phyloP scores from a whole-genome alignment of 2,329 filamentous ascomycete species.

The Decorospora gaudefroyi region DNA sequence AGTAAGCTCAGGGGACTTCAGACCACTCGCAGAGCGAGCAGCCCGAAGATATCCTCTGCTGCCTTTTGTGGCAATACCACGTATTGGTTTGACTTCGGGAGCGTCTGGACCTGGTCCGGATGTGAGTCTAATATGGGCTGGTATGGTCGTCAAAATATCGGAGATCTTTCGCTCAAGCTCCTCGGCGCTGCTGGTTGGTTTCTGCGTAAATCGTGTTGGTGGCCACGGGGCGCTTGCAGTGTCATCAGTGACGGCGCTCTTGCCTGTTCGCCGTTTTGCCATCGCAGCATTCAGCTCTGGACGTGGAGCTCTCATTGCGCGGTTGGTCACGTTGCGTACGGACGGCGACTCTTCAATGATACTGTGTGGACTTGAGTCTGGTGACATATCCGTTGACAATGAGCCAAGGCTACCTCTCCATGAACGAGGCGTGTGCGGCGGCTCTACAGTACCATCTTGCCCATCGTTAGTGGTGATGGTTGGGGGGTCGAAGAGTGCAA shows the following conservation, averaged over 20 bases:
- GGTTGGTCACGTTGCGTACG: slow-evolving; percentile 35
- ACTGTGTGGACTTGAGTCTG: slow-evolving; percentile 40
- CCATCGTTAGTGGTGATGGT: slow-evolving; percentile 29
- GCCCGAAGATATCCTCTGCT: slow-evolving; percentile 42
- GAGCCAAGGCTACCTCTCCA: slow-evolving; percentile 40
- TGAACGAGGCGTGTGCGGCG: slow-evolving; percentile 40
- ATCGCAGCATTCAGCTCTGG: slow-evolving; percentile 53
- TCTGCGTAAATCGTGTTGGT: slow-evolving; percentile 42
- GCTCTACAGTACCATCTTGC: slow-evolving; percentile 15
- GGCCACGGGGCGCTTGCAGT: slow-evolving; percentile 39
- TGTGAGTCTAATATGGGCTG: slow-evolving; percentile 76
- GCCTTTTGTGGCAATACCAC: slow-evolving; percentile 32
- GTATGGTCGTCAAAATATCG: slow-evolving; percentile 75
- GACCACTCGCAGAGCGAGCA: slow-evolving; percentile 37
- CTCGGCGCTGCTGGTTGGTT: slow-evolving; percentile 50
- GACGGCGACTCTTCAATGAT: slow-evolving; percentile 46
- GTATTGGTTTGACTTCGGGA: slow-evolving; percentile 37
- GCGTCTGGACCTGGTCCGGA: slow-evolving; percentile 39
- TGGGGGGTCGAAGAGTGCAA: slow-evolving; percentile 23
- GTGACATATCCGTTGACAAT: slow-evolving; percentile 37
- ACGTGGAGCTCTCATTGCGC: slow-evolving; percentile 33
- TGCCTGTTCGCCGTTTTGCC: slow-evolving; percentile 45
- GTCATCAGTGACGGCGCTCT: slow-evolving; percentile 48
- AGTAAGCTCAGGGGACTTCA: slow-evolving; percentile 46
- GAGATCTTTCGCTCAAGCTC: slow-evolving; percentile 80